Evolutionary conservation across 441 rosid genomes (phyloP), one percentile per base, ranked within the genome.

Genomic region (Gossypium aridum): DNA sequence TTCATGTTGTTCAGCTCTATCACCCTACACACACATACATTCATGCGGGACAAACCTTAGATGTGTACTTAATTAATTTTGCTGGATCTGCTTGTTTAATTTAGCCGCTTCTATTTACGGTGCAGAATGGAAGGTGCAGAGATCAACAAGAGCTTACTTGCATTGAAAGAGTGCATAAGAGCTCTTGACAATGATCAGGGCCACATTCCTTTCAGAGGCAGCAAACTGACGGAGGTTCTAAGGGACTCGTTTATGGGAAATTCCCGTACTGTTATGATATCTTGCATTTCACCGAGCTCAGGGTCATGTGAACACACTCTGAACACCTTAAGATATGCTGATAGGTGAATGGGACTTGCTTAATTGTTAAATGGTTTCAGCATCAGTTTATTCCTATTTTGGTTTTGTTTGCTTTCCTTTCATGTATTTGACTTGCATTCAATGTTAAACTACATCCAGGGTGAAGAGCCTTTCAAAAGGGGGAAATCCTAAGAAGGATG

Each of bases 91-190:
- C n/a, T 62, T 74, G 64, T 31, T 54, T 65, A 26, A 54, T 55
- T 61, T 37, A 43, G 12, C 64, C 56, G 10, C 63, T 74, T 66
- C 69, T 14, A 39, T 57, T 57, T 75, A 25, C 65, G 74, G 47
- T 79, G 81, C 88, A 96, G 99, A 88, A 92, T 96, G 89, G 99
- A 96, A 89, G 98, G 98, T 62, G 99, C 99, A 23, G 99, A 93
- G 85, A 96, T 96, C 83, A 96, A 96, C 78, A 96, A 92, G 92
- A 93, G 98, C 84, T 89, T 96, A 74, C 96, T 96, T 83, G 99
- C 99, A 49, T 77, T 96, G 54, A 96, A 96, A 85, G 99, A 96
- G 77, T 96, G 99, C 84, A 92, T 96, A 39, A 90, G 99, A 79
- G 99, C 99, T 72, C 97, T 96, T 72, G 99, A 96, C 85, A 96